Conservation (phyloP, 2,329 filamentous ascomycete species). For the Paraphoma chrysanthemicola region DNA sequence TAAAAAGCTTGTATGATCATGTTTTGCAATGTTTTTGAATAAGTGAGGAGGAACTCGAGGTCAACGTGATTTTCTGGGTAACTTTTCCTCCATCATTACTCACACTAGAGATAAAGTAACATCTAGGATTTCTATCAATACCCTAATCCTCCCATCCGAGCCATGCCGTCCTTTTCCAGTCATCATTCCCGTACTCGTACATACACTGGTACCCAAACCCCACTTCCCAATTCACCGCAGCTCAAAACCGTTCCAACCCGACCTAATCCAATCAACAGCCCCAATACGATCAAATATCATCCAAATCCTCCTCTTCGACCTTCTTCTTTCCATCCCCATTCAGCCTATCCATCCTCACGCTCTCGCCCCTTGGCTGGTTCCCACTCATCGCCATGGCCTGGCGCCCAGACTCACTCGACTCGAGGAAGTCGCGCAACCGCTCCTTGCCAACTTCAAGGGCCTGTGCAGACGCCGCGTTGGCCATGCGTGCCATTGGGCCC, state of each 20-base stretch:
- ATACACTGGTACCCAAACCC: neutral
- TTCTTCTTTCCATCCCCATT: conserved; percentile 53
- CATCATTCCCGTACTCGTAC: neutral
- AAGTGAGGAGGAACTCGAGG: neutral
- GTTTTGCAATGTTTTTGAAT: neutral
- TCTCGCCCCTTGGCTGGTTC: conserved; percentile 22
- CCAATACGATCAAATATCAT: conserved; percentile 40
- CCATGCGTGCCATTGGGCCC: conserved; percentile 95
- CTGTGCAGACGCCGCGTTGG: conserved; percentile 84
- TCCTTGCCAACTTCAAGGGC: conserved; percentile 92
- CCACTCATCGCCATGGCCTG: conserved; percentile 77
- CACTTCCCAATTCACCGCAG: neutral
- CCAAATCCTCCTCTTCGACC: conserved; percentile 39
- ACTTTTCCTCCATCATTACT: too few species aligned
- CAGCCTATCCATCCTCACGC: conserved; percentile 48
- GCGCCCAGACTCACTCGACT: conserved; percentile 82
- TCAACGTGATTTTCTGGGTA: too few species aligned
- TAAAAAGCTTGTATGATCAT: neutral
- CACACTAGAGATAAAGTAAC: neutral
- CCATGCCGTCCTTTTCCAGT: neutral
- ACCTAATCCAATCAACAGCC: neutral
- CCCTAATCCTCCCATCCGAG: neutral
- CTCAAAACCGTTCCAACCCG: neutral
- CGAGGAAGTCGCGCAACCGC: conserved; percentile 86
- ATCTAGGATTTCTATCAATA: neutral